A percentile compares a stretch with the other conserved stretches of the same genome.
Conservation (phyloP, 192 early-diverging fungal genomes). For the Linnemannia hyalina region DNA sequence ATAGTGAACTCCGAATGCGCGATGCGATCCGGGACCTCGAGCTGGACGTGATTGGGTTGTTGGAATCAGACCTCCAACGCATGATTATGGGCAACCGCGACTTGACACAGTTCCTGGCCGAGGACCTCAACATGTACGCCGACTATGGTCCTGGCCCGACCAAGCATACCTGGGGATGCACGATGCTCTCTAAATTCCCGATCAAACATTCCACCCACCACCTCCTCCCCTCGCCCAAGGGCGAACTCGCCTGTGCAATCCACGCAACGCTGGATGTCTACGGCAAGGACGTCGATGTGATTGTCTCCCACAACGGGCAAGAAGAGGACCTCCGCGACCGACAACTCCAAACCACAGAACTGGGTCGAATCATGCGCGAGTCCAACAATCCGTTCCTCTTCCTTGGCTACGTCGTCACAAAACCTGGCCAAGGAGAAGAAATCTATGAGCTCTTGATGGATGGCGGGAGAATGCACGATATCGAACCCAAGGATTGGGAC, state of each 20-base stretch:
- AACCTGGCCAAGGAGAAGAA: conserved; percentile 61
- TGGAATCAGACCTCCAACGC: conserved; percentile 79
- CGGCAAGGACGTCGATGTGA: conserved; percentile 78
- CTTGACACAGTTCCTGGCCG: conserved; percentile 77
- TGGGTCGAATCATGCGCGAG: conserved; percentile 78
- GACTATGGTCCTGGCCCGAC: conserved; percentile 85
- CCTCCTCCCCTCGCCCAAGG: conserved; percentile 79
- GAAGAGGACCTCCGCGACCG: conserved; percentile 79
- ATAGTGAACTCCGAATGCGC: conserved; percentile 74
- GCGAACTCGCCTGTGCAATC: conserved; percentile 85
- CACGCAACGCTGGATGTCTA: conserved; percentile 83
- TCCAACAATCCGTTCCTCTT: conserved; percentile 79
- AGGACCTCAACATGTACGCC: conserved; percentile 77
- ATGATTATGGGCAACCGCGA: conserved; percentile 88
- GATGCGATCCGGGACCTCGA: conserved; percentile 79
- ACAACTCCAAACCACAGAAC: conserved; percentile 76
- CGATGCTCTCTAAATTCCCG: conserved; percentile 83
- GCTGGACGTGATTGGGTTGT: conserved; percentile 77
- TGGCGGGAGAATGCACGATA: conserved; percentile 75
- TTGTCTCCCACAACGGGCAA: conserved; percentile 84
- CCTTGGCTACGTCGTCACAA: conserved; percentile 82
- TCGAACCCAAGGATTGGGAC: conserved; percentile 77
- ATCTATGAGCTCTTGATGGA: conserved; percentile 73
- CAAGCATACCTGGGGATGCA: conserved; percentile 87
- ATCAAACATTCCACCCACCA: conserved; percentile 76